Base-by-base conservation (phyloP, 2,329 filamentous ascomycete genomes). In the Aureobasidium sp. region DNA sequence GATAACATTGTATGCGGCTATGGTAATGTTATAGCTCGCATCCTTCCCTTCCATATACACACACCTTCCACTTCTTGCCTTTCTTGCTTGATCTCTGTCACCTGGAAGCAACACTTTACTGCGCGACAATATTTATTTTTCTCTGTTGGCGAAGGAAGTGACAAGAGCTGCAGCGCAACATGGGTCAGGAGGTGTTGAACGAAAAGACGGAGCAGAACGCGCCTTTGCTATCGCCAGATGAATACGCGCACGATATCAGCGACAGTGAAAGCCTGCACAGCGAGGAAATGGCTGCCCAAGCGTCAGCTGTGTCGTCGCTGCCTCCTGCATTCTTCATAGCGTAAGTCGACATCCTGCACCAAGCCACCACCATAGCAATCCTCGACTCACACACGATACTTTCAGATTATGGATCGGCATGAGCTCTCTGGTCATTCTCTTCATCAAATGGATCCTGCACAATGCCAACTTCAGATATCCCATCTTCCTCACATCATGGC, bases 401-500 rank as follows among this genome's bases (percentile, higher is more conserved):
- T 4, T 4, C 43, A 63, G 89, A 70, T 76, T 83, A 67, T 95
- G 90, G 90, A 94, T 95, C 69, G 78, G 83, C 63, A 78, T 92
- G 72, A 91, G 87, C 69, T 92, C 89, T 27, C 87, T 86, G 66
- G 88, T 93, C 68, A 94, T 94, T 70, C 78, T 94, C 51, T 94
- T 93, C 83, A 94, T 94, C 83, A 95, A 95, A 81, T 90, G 87
- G 83, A 87, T 94, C 69, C 81, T 94, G 63, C 85, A 89, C 68
- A 88, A 84, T 42, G 79, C 85, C 63, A 79, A 87, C 64, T 92
- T 92, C 78, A 83, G 17, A 21, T 50, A 49, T 3, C 58, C 64
- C 38, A 64, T 66, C n/a, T 60, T 65, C 38, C 63, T 65, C 11
- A 65, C 64, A 54, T 64, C 66, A 64, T 68, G 66, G 66, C 66